Evolutionary conservation across 1,284 basidiomycete genomes (phyloP).

Genomic region (Amylostereum areolatum): DNA sequence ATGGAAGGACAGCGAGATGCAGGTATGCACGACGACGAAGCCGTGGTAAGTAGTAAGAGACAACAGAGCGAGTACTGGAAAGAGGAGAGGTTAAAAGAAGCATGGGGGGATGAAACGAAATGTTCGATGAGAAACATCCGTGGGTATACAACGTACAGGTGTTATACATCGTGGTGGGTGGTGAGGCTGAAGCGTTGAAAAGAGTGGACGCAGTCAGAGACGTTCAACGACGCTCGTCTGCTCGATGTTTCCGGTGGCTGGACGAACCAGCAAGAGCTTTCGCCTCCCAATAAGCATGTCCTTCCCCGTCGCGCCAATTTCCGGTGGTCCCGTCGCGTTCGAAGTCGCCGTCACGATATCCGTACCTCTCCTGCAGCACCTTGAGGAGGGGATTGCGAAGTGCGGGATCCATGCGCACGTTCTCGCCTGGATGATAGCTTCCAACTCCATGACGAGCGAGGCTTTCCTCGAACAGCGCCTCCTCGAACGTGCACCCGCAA

Average conservation of each 20-base stretch:
- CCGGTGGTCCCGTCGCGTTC: constrained; percentile 59
- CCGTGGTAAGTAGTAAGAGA: no score
- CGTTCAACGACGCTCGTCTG: constrained; percentile 16
- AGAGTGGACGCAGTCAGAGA: no score
- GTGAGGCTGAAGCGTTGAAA: no score
- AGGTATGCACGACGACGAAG: no score
- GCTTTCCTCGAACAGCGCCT: constrained; percentile 81
- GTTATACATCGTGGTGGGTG: constrained; percentile 3
- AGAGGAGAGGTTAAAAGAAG: not conserved
- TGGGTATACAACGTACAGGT: constrained; percentile 11
- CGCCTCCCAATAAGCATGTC: constrained; percentile 55
- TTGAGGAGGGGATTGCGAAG: constrained; percentile 71
- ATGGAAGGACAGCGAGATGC: no score
- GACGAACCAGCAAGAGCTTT: constrained; percentile 36
- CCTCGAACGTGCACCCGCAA: constrained; percentile 75
- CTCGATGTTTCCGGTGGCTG: constrained; percentile 27
- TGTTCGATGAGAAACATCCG: not conserved
- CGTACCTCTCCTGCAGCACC: constrained; percentile 63
- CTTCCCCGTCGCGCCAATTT: constrained; percentile 61
- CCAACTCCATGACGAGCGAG: constrained; percentile 71
- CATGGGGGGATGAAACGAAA: not conserved
- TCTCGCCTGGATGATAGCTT: constrained; percentile 76
- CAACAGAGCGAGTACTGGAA: no score
- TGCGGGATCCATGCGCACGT: constrained; percentile 80
- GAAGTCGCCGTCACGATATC: constrained; percentile 80